Evolutionary conservation across 2,329 filamentous ascomycete species (phyloP).

Genomic region (Tolypocladium tundrense): DNA sequence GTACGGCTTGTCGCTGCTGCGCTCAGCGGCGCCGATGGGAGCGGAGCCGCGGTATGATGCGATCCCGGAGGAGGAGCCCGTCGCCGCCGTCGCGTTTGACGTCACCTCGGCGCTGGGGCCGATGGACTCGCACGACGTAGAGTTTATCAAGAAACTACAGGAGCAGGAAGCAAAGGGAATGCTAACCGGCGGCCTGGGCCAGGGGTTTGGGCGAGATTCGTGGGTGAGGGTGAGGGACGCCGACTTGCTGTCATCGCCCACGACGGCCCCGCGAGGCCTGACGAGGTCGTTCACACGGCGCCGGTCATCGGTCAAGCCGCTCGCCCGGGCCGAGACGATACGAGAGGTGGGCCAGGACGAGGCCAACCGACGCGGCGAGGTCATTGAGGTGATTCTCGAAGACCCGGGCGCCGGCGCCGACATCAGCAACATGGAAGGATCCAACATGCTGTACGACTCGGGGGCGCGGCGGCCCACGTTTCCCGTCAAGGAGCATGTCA

Average conservation of each 20-base stretch:
- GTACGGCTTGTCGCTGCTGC: conserved; percentile 32
- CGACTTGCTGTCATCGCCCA: conserved; percentile 34
- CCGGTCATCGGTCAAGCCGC: conserved; percentile 9
- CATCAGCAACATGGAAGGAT: conserved; percentile 40
- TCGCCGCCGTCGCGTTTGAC: conserved; percentile 28
- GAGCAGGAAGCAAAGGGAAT: conserved; percentile 43
- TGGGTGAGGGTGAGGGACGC: conserved; percentile 39
- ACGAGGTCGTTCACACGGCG: conserved; percentile 31
- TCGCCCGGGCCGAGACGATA: conserved; percentile 29
- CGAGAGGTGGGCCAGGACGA: conserved; percentile 43
- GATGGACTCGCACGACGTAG: conserved; percentile 30
- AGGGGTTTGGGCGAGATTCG: conserved; percentile 37
- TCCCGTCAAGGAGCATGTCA: conserved; percentile 21
- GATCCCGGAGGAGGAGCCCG: conserved; percentile 18
- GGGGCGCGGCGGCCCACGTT: conserved; percentile 27
- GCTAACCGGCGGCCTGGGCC: conserved; percentile 48
- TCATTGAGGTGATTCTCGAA: conserved; percentile 46
- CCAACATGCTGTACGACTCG: conserved; percentile 16
- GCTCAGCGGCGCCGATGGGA: conserved; percentile 29
- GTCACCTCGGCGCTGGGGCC: conserved; percentile 36
- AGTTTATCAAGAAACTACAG: conserved; percentile 34
- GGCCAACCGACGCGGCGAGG: conserved; percentile 48
- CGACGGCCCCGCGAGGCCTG: conserved; percentile 22
- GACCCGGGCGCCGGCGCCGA: conserved; percentile 33
- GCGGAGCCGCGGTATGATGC: conserved; percentile 20